These are phyloP conservation scores for Hysterium pulicare DNA, from an alignment of 2,329 filamentous ascomycete genomes.

Conservation along the genomic window DNA sequence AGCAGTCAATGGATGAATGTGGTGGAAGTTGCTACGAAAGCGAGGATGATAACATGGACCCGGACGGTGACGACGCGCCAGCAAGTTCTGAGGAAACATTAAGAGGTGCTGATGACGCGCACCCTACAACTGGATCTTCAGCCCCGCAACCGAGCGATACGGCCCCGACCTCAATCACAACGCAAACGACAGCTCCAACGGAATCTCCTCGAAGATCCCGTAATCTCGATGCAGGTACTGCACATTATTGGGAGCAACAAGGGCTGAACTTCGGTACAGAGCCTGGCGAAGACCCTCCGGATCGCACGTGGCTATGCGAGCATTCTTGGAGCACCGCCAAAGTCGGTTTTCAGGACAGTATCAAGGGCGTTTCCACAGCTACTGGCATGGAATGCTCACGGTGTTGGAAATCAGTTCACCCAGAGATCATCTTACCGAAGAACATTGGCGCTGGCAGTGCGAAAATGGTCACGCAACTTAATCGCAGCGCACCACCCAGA, in stretches of 20 bases:
- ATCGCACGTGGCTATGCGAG: slow-evolving; percentile 22
- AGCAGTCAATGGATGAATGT: slow-evolving; percentile 32
- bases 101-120: slow-evolving; percentile 16
- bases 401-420: slow-evolving; percentile 26
- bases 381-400: slow-evolving; percentile 26
- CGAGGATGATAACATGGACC: slow-evolving; percentile 10
- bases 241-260: slow-evolving; percentile 26
- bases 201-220: slow-evolving; percentile 7
- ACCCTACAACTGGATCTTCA: slow-evolving; percentile 11
- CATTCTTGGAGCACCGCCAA: slow-evolving; percentile 20
- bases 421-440: slow-evolving; percentile 15
- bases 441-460: slow-evolving; percentile 1
- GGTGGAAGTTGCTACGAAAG: slow-evolving; percentile 15
- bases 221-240: slow-evolving; percentile 35
- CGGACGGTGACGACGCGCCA: slow-evolving; percentile 21
- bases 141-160: background rate
- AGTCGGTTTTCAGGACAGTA: slow-evolving; percentile 13
- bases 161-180: too few species aligned
- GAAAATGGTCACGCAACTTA: slow-evolving; percentile 4
- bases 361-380: slow-evolving; percentile 4
- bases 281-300: slow-evolving; percentile 24
- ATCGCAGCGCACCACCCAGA: background rate
- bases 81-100: slow-evolving; percentile 14
- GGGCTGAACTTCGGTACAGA: slow-evolving; percentile 36
- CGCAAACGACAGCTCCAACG: background rate